Evolutionary conservation across 176 grass and related monocot species (phyloP).

Genomic region (Aegilops sharonensis): DNA sequence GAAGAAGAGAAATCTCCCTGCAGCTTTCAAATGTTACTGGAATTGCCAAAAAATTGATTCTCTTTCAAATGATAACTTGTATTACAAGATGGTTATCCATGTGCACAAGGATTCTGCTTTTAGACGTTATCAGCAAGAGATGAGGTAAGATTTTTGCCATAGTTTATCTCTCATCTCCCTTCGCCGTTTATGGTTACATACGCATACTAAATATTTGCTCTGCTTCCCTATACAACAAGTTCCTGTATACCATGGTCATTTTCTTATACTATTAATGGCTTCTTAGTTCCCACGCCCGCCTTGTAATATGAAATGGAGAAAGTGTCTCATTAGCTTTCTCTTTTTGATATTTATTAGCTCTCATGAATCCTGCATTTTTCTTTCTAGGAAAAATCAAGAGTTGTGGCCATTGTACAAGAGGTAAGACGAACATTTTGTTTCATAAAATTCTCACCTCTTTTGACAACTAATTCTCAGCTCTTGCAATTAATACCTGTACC

Average conservation of each 20-base stretch:
- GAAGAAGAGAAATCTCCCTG: slow-evolving; percentile 65
- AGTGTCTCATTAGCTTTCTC: slow-evolving; percentile 9
- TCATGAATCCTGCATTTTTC: slow-evolving; percentile 7
- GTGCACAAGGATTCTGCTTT: slow-evolving; percentile 86
- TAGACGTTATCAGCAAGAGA: slow-evolving; percentile 91
- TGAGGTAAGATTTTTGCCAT: slow-evolving; percentile 51
- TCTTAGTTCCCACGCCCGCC: not conserved
- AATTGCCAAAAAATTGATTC: slow-evolving; percentile 63
- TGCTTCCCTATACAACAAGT: not conserved
- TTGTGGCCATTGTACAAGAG: slow-evolving; percentile 98
- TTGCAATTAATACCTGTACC: slow-evolving; percentile 17
- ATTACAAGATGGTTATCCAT: slow-evolving; percentile 97
- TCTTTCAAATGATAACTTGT: slow-evolving; percentile 60
- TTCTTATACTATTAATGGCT: slow-evolving; percentile 2
- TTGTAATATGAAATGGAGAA: not conserved
- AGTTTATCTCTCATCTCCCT: not conserved
- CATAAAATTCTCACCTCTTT: not conserved
- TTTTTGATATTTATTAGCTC: slow-evolving; percentile 9
- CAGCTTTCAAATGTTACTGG: slow-evolving; percentile 72
- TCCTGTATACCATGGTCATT: not conserved
- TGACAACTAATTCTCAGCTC: not conserved
- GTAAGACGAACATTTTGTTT: slow-evolving; percentile 40
- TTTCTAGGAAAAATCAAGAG: slow-evolving; percentile 71
- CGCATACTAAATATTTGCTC: not conserved
- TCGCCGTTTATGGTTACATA: not conserved